These are phyloP conservation scores for Fusarium illudens DNA, from an alignment of 2,329 filamentous ascomycete species.

Conservation along the genomic window DNA sequence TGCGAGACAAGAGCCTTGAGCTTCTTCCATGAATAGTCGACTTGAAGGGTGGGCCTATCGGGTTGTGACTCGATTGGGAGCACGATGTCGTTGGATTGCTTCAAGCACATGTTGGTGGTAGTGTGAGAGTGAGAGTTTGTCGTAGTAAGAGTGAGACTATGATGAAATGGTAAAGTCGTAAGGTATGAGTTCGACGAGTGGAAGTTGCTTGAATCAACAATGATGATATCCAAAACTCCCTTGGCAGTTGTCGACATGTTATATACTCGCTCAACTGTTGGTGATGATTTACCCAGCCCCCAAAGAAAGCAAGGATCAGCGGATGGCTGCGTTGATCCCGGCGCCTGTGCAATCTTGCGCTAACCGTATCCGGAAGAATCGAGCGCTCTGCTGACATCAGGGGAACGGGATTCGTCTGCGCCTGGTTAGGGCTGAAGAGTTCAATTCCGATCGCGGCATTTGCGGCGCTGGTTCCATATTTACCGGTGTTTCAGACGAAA, in stretches of 20 bases:
- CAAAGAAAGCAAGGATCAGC: not conserved
- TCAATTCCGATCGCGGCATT: not conserved
- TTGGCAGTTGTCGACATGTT: not conserved
- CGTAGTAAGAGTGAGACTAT: not conserved
- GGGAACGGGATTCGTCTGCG: not conserved
- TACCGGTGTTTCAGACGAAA: not conserved
- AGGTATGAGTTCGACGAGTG: not conserved
- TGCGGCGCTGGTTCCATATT: not conserved
- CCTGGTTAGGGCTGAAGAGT: not conserved
- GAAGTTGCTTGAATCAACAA: not conserved
- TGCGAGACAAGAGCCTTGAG: conserved; percentile 21
- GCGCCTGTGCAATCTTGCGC: not conserved
- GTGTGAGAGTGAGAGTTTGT: not conserved
- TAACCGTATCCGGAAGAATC: not conserved
- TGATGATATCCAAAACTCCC: not conserved
- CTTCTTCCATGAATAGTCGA: conserved; percentile 35
- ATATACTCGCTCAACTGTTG: not conserved
- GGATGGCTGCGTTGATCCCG: not conserved
- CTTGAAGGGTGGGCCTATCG: conserved; percentile 2
- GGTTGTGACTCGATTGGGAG: not conserved
- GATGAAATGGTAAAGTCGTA: not conserved
- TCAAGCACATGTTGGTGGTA: not conserved
- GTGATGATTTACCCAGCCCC: not conserved
- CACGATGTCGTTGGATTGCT: not conserved
- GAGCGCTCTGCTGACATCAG: conserved; percentile 3